Percentiles rank a stretch among this genome's conserved stretches.
Evolutionary conservation across 2,329 filamentous ascomycete species (phyloP).

Genomic region (Thermomyces lanuginosus): DNA sequence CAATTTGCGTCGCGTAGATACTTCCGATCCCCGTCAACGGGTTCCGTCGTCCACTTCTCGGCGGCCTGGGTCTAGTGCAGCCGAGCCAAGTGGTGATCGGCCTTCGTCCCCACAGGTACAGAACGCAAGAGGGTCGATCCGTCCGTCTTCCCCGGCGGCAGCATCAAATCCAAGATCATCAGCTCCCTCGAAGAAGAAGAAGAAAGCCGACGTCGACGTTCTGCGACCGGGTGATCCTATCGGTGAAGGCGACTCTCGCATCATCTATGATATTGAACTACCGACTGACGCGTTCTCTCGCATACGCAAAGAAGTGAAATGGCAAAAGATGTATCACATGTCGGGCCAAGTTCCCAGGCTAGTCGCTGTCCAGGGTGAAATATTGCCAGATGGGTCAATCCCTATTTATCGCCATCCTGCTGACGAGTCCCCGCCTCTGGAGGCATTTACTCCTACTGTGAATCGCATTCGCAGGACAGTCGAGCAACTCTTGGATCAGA

Average conservation of each 20-base stretch:
- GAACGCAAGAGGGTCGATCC: conserved; percentile 1
- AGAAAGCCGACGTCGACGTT: conserved; percentile 9
- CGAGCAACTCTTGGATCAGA: conserved; percentile 58
- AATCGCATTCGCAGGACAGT: conserved; percentile 49
- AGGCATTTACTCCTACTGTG: conserved; percentile 60
- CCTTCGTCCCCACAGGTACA: conserved; percentile 4
- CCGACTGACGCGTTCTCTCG: conserved; percentile 45
- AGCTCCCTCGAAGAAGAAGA: conserved; percentile 7
- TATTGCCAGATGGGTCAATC: conserved; percentile 49
- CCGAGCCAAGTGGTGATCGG: conserved; percentile 1
- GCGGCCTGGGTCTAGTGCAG: conserved; percentile 1
- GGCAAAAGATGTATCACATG: conserved; percentile 86
- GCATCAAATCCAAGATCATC: neutral
- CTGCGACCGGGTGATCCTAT: conserved; percentile 40
- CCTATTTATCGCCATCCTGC: conserved; percentile 92
- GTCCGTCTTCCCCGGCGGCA: neutral
- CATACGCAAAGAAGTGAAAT: conserved; percentile 59
- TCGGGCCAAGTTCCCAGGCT: conserved; percentile 81
- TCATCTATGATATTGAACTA: conserved; percentile 56
- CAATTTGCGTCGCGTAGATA: too few species aligned
- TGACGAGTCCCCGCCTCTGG: conserved; percentile 66
- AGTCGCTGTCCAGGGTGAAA: conserved; percentile 70
- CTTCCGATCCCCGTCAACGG: neutral
- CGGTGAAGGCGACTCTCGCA: conserved; percentile 64
- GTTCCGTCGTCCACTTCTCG: conserved; percentile 5